Evolutionary conservation across 805 yeast genomes (phyloP).

Genomic region (Ogataea nitratoaversa): DNA sequence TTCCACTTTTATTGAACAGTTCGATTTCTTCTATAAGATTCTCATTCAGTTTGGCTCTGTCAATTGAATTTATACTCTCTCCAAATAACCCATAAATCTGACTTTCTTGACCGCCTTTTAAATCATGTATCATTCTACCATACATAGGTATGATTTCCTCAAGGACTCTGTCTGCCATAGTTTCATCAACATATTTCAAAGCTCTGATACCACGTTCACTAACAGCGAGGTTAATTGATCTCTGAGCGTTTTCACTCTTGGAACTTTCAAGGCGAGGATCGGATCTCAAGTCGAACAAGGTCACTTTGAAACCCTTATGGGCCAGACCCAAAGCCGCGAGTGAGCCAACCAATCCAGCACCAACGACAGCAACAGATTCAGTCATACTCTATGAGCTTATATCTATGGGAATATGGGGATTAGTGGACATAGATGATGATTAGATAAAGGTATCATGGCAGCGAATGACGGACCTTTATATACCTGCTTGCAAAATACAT

Average conservation of each 20-base stretch:
- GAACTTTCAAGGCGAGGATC: constrained; percentile 51
- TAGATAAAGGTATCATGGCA: too few species aligned
- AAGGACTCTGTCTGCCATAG: constrained; percentile 52
- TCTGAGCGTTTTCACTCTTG: constrained; percentile 27
- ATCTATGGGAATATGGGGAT: not conserved
- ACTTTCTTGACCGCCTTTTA: constrained; percentile 55
- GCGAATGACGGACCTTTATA: too few species aligned
- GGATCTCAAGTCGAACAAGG: constrained; percentile 63
- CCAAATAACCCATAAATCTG: constrained; percentile 80
- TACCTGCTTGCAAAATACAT: too few species aligned
- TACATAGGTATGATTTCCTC: constrained; percentile 73
- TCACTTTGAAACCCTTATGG: constrained; percentile 66
- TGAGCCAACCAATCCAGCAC: constrained; percentile 91
- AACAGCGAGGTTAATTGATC: constrained; percentile 87
- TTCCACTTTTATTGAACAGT: constrained; percentile 22
- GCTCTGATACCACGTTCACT: constrained; percentile 79
- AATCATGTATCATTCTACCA: constrained; percentile 86
- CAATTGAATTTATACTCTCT: constrained; percentile 81
- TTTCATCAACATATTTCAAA: constrained; percentile 54
- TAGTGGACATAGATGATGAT: too few species aligned
- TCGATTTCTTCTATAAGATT: constrained; percentile 62
- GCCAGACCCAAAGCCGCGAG: constrained; percentile 78
- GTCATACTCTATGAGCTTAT: constrained; percentile 7
- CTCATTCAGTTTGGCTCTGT: constrained; percentile 65
- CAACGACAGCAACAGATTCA: constrained; percentile 57